Percentiles rank a stretch among this genome's conserved stretches.
Conservation (phyloP, 2,329 filamentous ascomycete genomes). For the Scorias spongiosa region DNA sequence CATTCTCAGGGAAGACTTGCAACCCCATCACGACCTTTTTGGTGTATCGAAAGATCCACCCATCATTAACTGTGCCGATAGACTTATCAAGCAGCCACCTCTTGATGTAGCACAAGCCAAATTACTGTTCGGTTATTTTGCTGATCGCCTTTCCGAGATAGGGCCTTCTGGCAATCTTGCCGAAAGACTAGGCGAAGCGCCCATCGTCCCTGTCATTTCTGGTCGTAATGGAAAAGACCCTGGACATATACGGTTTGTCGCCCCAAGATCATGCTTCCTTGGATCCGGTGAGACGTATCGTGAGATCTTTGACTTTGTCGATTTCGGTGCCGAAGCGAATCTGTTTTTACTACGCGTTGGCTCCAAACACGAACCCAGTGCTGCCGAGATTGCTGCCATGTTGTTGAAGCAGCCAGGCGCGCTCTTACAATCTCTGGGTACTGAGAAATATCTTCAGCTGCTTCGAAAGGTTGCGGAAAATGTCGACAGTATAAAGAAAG, state of each 20-base stretch:
- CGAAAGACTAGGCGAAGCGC: slow-evolving; percentile 45
- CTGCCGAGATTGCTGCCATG: slow-evolving; percentile 66
- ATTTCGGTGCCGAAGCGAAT: slow-evolving; percentile 80
- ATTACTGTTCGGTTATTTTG: slow-evolving; percentile 69
- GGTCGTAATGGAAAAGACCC: slow-evolving; percentile 7
- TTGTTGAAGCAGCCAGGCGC: slow-evolving; percentile 72
- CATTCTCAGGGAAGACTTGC: slow-evolving; percentile 61
- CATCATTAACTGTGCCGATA: slow-evolving; percentile 60
- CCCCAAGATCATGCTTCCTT: slow-evolving; percentile 65
- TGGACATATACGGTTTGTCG: slow-evolving; percentile 37
- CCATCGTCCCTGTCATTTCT: slow-evolving; percentile 53
- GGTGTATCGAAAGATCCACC: slow-evolving; percentile 72
- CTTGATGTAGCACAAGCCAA: slow-evolving; percentile 49
- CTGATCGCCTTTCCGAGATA: slow-evolving; percentile 60
- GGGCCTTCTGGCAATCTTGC: slow-evolving; percentile 39
- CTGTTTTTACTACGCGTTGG: slow-evolving; percentile 77
- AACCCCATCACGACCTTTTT: slow-evolving; percentile 68
- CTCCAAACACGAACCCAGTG: slow-evolving; percentile 81
- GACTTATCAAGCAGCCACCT: slow-evolving; percentile 58
- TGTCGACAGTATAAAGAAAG: slow-evolving; percentile 52
- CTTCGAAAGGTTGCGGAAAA: slow-evolving; percentile 69
- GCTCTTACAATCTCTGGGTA: slow-evolving; percentile 65
- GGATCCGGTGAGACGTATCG: slow-evolving; percentile 59
- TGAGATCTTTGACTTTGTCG: slow-evolving; percentile 92
- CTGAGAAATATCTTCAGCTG: slow-evolving; percentile 74